phyloP scores from a whole-genome alignment of 352 stramenopile species.

The Pythium grandisporangium region DNA sequence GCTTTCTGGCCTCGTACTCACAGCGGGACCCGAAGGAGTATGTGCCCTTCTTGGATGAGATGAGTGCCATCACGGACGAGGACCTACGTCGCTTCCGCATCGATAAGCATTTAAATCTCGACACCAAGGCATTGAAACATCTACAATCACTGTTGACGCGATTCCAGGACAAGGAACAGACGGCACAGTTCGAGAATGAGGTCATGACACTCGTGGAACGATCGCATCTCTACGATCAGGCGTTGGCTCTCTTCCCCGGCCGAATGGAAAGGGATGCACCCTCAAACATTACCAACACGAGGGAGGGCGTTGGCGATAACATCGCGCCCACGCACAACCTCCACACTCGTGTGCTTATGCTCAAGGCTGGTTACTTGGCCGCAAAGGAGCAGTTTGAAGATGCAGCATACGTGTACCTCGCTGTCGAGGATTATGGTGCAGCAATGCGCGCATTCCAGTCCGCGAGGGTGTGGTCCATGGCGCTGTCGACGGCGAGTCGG shows the following conservation, averaged over 20 bases:
- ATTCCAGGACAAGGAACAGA: background rate
- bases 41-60: constrained; percentile 45
- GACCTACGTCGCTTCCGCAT: constrained; percentile 47
- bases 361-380: constrained; percentile 43
- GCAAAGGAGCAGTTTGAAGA: constrained; percentile 26
- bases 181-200: constrained; percentile 18
- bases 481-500: constrained; percentile 27
- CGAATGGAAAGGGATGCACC: no score
- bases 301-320: constrained; percentile 1
- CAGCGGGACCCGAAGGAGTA: constrained; percentile 70
- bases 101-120: constrained; percentile 35
- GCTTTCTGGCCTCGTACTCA: constrained; percentile 47
- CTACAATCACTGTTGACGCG: constrained; percentile 18
- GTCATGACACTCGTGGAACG: constrained; percentile 30
- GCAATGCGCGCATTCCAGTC: constrained; percentile 47
- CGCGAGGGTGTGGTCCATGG: constrained; percentile 52
- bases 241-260: constrained; percentile 30
- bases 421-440: constrained; percentile 20
- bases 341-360: constrained; percentile 23
- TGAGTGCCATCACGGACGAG: constrained; percentile 22
- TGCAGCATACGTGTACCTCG: constrained; percentile 58
- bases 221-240: constrained; percentile 40
- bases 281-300: constrained; percentile 2
- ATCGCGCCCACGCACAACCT: no score
- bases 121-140: constrained; percentile 35